phyloP scores from a whole-genome alignment of 2,329 filamentous ascomycete species.

The Didymosphaeria variabile region DNA sequence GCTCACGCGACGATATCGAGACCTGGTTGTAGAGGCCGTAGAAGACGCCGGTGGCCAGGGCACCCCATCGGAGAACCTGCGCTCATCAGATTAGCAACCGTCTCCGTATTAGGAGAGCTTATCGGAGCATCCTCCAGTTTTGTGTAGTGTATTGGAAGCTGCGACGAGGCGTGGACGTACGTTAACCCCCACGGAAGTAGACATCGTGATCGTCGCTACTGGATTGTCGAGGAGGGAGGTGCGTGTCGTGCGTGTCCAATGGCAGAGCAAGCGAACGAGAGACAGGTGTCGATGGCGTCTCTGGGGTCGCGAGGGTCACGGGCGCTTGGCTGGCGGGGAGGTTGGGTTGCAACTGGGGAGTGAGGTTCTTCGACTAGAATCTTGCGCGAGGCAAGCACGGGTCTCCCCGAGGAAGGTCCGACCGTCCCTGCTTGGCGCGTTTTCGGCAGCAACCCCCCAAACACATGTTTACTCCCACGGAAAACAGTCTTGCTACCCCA shows the following conservation, averaged over 20 bases:
- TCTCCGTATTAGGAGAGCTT: conserved; percentile 13
- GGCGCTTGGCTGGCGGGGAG: conserved; percentile 29
- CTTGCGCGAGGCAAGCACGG: conserved; percentile 23
- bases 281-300: conserved; percentile 32
- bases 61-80: conserved; percentile 96
- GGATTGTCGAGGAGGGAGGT: conserved; percentile 30
- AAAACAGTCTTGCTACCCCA: neutral
- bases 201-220: conserved; percentile 47
- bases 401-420: conserved; percentile 25
- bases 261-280: conserved; percentile 31
- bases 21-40: conserved; percentile 97
- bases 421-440: conserved; percentile 40
- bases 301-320: conserved; percentile 32
- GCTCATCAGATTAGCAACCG: conserved; percentile 34
- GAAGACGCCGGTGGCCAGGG: conserved; percentile 88
- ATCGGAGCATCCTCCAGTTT: conserved; percentile 9
- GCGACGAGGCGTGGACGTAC: conserved; percentile 50
- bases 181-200: conserved; percentile 61
- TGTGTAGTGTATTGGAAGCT: conserved; percentile 2
- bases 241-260: conserved; percentile 40
- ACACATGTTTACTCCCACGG: conserved; percentile 2
- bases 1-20: conserved; percentile 76
- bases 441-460: conserved; percentile 18
- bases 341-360: conserved; percentile 34
- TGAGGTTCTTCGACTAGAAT: conserved; percentile 40